Percentiles rank a stretch among this genome's conserved stretches.
These are phyloP conservation scores for Lepidopterella palustris DNA, from an alignment of 495 filamentous ascomycete genomes.

Conservation along the genomic window DNA sequence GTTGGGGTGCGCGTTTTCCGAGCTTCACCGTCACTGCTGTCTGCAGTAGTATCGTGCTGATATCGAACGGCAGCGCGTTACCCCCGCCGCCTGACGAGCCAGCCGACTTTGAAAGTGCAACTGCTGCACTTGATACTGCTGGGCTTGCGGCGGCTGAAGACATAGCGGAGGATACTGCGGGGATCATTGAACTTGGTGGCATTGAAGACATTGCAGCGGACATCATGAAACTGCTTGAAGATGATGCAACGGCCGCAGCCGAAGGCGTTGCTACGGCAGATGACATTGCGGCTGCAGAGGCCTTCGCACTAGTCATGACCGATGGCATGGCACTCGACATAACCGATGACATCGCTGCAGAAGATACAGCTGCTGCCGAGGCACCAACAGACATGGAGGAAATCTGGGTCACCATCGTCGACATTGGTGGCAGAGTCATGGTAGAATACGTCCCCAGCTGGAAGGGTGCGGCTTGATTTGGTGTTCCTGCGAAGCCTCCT, in stretches of 20 bases:
- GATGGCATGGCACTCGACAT: neutral
- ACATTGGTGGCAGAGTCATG: conserved; percentile 5
- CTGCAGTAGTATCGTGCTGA: conserved; percentile 23
- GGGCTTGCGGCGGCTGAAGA: neutral
- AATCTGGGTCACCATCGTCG: neutral
- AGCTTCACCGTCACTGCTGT: conserved; percentile 21
- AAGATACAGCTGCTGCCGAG: neutral
- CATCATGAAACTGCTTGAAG: neutral
- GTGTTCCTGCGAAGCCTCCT: conserved; percentile 12
- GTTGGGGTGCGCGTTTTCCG: neutral
- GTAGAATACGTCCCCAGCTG: conserved; percentile 9
- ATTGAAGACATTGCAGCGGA: neutral
- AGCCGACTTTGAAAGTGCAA: neutral
- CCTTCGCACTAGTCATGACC: neutral
- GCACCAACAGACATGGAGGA: neutral
- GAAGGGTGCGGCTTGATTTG: conserved; percentile 17
- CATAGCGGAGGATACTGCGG: neutral
- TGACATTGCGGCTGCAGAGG: neutral
- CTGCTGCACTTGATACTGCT: neutral
- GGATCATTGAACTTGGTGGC: neutral
- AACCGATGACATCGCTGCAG: neutral
- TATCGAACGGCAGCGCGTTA: conserved; percentile 19
- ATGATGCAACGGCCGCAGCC: neutral
- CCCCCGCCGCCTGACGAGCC: neutral
- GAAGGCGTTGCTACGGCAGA: neutral